These are phyloP conservation scores for Coemansia asiatica DNA, from an alignment of 192 early-diverging fungal genomes.

Conservation along the genomic window DNA sequence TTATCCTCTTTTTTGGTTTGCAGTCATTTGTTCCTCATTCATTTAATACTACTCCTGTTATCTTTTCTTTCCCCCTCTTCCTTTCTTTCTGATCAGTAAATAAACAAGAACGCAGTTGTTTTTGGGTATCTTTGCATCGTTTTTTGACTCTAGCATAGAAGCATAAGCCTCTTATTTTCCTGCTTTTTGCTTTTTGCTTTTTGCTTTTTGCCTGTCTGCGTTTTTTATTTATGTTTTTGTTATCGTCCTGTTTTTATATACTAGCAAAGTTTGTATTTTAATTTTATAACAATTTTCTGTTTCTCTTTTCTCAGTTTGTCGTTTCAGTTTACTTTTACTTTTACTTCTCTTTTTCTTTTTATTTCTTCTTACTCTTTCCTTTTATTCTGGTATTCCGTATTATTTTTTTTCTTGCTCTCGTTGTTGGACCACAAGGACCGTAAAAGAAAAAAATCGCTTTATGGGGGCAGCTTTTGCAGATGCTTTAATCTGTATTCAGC, in stretches of 20 bases:
- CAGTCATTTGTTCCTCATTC: neutral
- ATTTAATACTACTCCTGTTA: neutral
- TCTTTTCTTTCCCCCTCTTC: neutral
- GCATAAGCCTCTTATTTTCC: neutral
- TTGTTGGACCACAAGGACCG: neutral
- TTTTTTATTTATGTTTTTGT: neutral
- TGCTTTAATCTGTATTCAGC: neutral
- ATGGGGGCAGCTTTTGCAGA: neutral
- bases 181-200: neutral
- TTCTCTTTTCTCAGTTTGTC: neutral
- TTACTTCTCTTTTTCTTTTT: no score
- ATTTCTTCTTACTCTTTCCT: no score
- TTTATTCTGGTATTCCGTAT: no score
- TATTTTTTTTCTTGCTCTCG: neutral
- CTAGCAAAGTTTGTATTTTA: neutral
- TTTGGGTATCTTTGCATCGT: neutral
- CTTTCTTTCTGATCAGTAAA: neutral
- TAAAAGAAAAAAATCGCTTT: neutral
- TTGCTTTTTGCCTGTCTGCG: neutral
- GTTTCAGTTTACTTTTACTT: neutral
- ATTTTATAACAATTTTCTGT: slow-evolving; percentile 3
- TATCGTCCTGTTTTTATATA: neutral
- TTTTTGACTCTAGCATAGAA: neutral
- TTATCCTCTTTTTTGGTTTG: neutral
- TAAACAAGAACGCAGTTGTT: neutral